Evolutionary conservation across 164 flowering plant genomes (phyloP).

Genomic region (Magnolia sinica): DNA sequence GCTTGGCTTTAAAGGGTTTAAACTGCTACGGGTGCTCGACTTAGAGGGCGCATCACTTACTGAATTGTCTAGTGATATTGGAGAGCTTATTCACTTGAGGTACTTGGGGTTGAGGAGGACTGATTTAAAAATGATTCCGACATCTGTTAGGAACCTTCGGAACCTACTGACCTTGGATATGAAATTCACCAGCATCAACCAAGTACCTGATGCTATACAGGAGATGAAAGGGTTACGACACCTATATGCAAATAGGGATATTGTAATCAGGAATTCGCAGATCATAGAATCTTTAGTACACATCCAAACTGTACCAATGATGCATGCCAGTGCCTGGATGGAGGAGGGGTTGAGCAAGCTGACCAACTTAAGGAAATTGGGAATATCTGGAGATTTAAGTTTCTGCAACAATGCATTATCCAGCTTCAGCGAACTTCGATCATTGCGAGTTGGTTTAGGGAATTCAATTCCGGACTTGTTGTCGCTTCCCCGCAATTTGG

Average conservation of each 20-base stretch:
- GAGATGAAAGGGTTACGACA: not conserved
- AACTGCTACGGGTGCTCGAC: not conserved
- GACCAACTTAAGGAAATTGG: not conserved
- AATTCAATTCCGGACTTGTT: not conserved
- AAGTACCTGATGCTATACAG: not conserved
- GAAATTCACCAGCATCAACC: not conserved
- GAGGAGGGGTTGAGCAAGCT: not conserved
- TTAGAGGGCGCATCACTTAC: not conserved
- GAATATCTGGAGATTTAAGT: not conserved
- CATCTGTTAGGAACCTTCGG: not conserved
- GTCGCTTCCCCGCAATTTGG: not conserved
- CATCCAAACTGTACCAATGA: not conserved
- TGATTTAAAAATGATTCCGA: not conserved
- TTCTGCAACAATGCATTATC: not conserved
- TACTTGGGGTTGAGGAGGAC: not conserved
- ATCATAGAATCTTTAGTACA: not conserved
- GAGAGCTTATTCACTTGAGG: not conserved
- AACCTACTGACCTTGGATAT: not conserved
- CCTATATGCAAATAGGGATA: not conserved
- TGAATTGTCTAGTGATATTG: not conserved
- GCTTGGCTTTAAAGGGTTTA: not conserved
- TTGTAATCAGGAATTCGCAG: not conserved
- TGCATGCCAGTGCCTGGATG: not conserved
- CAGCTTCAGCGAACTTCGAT: not conserved
- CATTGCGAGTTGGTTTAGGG: constrained; percentile 4